phyloP scores from a whole-genome alignment of 257 asterid species.

The Leptodermis oblonga region DNA sequence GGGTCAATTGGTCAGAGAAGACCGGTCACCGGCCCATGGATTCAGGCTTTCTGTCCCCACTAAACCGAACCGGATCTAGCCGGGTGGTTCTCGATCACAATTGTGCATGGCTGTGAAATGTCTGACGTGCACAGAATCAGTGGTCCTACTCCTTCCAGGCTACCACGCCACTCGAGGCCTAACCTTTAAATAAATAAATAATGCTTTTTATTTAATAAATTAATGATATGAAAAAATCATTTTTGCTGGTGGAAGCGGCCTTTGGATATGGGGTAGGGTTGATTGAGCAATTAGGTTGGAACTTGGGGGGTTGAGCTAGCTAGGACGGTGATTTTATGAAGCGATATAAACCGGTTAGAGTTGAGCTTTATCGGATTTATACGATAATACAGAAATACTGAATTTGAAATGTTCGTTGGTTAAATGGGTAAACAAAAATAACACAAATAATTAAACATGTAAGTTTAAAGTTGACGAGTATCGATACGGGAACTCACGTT shows the following conservation, averaged over 20 bases:
- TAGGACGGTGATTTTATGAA: too few species aligned
- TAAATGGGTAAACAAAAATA: too few species aligned
- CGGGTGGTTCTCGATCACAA: neutral
- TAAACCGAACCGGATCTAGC: neutral
- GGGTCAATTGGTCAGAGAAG: slow-evolving; percentile 15
- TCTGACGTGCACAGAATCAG: neutral
- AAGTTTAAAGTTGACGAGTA: too few species aligned
- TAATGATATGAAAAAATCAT: neutral
- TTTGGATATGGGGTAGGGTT: neutral
- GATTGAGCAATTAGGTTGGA: too few species aligned
- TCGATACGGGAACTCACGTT: too few species aligned
- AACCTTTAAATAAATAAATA: neutral
- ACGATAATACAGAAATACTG: too few species aligned
- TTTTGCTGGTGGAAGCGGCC: neutral
- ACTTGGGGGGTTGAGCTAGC: too few species aligned
- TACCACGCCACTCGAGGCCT: neutral
- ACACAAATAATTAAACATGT: too few species aligned
- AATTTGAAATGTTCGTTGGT: too few species aligned
- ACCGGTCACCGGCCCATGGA: slow-evolving; percentile 1
- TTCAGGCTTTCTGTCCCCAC: slow-evolving; percentile 5
- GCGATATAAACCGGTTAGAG: too few species aligned
- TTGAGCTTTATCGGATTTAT: too few species aligned
- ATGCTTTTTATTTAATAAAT: neutral
- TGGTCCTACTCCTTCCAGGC: slow-evolving; percentile 1
- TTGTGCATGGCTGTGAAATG: slow-evolving; percentile 1